A percentile compares a stretch with the other conserved stretches of the same genome.
Evolutionary conservation across 2,329 filamentous ascomycete species (phyloP).

Genomic region (Aspergillus latus): DNA sequence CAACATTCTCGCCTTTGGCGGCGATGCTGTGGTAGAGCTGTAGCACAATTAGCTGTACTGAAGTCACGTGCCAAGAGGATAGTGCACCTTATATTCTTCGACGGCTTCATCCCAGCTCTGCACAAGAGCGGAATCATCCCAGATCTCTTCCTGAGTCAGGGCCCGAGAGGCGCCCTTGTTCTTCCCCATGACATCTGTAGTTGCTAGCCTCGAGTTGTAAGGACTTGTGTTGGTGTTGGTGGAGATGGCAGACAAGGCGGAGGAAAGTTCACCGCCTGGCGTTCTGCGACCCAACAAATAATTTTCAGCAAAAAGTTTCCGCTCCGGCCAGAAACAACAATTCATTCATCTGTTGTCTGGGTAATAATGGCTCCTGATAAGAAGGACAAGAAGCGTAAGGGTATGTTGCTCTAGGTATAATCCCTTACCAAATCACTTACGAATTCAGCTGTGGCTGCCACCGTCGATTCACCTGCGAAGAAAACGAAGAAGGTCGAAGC

Average conservation of each 20-base stretch:
- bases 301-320: constrained; percentile 35
- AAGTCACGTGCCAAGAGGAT: constrained; percentile 29
- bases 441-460: constrained; percentile 29
- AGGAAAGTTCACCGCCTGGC: constrained; percentile 31
- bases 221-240: constrained; percentile 8
- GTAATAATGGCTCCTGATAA: constrained; percentile 54
- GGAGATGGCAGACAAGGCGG: constrained; percentile 9
- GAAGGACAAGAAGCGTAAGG: constrained; percentile 53
- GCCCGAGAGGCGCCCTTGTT: constrained; percentile 37
- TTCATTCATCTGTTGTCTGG: constrained; percentile 26
- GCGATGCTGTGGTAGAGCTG: constrained; percentile 85
- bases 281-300: constrained; percentile 17
- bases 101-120: constrained; percentile 82
- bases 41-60: constrained; percentile 23
- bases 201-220: not conserved
- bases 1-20: constrained; percentile 67
- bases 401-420: constrained; percentile 22
- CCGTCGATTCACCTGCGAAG: constrained; percentile 52
- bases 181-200: constrained; percentile 40
- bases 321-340: constrained; percentile 18
- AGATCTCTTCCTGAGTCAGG: constrained; percentile 70
- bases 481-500: constrained; percentile 59
- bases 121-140: constrained; percentile 80
- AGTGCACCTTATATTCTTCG: constrained; percentile 75
- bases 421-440: constrained; percentile 7